Percentiles rank a stretch among this genome's conserved stretches.
Evolutionary conservation across 2,329 filamentous ascomycete species (phyloP).

Genomic region (Verticillium longisporum): DNA sequence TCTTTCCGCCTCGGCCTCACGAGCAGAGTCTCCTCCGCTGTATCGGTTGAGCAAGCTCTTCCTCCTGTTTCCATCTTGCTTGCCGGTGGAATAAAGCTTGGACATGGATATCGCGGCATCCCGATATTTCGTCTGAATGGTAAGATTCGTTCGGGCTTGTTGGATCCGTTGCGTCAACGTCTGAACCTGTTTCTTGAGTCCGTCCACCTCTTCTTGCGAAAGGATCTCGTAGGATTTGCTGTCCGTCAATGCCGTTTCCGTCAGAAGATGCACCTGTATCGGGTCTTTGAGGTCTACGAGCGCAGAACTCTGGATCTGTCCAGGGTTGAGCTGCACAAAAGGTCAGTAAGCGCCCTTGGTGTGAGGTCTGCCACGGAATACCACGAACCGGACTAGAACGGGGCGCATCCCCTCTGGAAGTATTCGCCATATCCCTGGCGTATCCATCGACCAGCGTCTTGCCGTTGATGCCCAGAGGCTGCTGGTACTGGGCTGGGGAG

Average conservation of each 20-base stretch:
- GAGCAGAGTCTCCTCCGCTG: slow-evolving; percentile 41
- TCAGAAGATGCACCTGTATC: slow-evolving; percentile 84
- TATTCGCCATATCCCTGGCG: slow-evolving; percentile 44
- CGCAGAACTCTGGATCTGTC: slow-evolving; percentile 46
- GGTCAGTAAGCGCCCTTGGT: neutral
- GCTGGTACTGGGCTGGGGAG: slow-evolving; percentile 19
- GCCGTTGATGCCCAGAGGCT: slow-evolving; percentile 27
- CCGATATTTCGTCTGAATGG: slow-evolving; percentile 86
- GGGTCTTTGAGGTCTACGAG: slow-evolving; percentile 59
- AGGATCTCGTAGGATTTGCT: slow-evolving; percentile 80
- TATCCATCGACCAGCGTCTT: slow-evolving; percentile 54
- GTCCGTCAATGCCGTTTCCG: slow-evolving; percentile 87
- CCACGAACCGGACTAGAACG: slow-evolving; percentile 52
- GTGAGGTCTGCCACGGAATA: neutral
- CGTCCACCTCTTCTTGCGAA: slow-evolving; percentile 86
- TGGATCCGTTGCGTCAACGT: slow-evolving; percentile 71
- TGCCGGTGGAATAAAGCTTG: slow-evolving; percentile 64
- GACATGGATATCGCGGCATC: slow-evolving; percentile 87
- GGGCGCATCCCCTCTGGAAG: slow-evolving; percentile 46
- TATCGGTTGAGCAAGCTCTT: slow-evolving; percentile 38
- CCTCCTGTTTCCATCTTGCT: slow-evolving; percentile 36
- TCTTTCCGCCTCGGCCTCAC: slow-evolving; percentile 68
- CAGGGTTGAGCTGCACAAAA: slow-evolving; percentile 37
- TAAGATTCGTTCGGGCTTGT: slow-evolving; percentile 73
- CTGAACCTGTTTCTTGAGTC: slow-evolving; percentile 79